Conservation (phyloP, 2,329 filamentous ascomycete genomes). For the Daldinia eschscholtzii region DNA sequence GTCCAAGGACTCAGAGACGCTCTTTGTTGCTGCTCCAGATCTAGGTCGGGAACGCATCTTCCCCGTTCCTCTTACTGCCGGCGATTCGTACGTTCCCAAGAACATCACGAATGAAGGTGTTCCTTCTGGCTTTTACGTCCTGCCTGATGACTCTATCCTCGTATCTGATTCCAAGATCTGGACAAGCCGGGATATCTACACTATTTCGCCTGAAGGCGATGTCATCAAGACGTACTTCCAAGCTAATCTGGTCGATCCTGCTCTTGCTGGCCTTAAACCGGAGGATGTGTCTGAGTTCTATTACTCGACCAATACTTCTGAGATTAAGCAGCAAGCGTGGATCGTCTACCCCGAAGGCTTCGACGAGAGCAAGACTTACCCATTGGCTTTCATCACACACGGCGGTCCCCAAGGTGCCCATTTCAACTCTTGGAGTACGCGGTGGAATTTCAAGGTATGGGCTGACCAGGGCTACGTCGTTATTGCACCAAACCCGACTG, state of each 20-base stretch:
- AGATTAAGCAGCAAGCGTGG: conserved; percentile 52
- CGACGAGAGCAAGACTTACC: conserved; percentile 60
- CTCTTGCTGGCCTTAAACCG: conserved; percentile 51
- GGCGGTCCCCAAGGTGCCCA: conserved; percentile 67
- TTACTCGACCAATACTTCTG: conserved; percentile 53
- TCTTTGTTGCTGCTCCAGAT: conserved; percentile 52
- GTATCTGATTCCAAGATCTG: conserved; percentile 55
- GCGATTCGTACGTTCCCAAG: conserved; percentile 49
- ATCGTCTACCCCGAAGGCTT: conserved; percentile 53
- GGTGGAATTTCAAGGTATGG: conserved; percentile 68
- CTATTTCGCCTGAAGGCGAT: conserved; percentile 48
- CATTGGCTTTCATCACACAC: conserved; percentile 66
- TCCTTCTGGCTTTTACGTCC: conserved; percentile 47
- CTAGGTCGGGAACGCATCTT: conserved; percentile 52
- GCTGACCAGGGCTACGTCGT: conserved; percentile 70
- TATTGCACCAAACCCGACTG: conserved; percentile 66
- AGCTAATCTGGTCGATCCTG: conserved; percentile 54
- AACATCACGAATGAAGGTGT: conserved; percentile 54
- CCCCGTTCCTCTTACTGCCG: conserved; percentile 49
- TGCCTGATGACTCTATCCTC: conserved; percentile 49
- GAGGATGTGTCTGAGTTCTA: conserved; percentile 54
- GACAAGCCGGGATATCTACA: conserved; percentile 54
- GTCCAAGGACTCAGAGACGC: conserved; percentile 48
- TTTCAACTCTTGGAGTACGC: conserved; percentile 65
- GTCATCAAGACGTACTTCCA: conserved; percentile 52